Base-by-base conservation (phyloP, 108 stramenopile species). In the Conticribra guillardii region DNA sequence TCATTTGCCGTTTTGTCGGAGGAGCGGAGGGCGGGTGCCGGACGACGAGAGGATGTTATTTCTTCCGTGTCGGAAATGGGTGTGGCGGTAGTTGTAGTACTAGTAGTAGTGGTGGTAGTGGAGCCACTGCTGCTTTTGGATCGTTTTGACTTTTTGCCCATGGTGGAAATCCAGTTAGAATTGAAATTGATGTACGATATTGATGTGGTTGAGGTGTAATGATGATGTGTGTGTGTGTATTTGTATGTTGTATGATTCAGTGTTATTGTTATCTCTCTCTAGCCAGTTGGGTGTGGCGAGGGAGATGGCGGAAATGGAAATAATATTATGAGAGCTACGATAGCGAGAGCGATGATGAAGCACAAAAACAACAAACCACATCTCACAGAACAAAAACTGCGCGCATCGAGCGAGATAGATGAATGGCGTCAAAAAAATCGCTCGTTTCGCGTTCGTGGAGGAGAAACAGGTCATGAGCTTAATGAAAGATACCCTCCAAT, bases 101-200 rank as follows among this genome's bases (percentile, higher is more conserved):
- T 65, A 19, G 29, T 51, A n/a, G 64, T 33, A 11, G 29, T 16
- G 31, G 64, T 72, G 18, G 62, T 57, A 17, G 45, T 49, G 41
- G 18, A 19, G 37, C 54, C 56, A 22, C 60, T 32, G 58, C 53
- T 28, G 49, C 44, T 33, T 2, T 32, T 54, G 55, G 74, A 24
- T 41, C 84, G 83, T 59, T 89, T 86, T 16, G 85, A 82, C 67
- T 89, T 86, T 77, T 89, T 89, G 0, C 84, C 85, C 87, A 89
- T 89, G 57, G 18, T 81, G n/a, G 41, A 46, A 30, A 18, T 59
- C 11, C 5, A 9, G 5, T 9, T 41, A 41, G 5, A 9, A 41
- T 41, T 41, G 37, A 41, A 9, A 11, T 9, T 41, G 37, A 11
- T 41, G 37, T 5, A 9, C 11, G 37, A 11, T 41, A 9, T 5